Conservation (phyloP, 371 early-diverging fungal species). For the Rhizopus microsporus region DNA sequence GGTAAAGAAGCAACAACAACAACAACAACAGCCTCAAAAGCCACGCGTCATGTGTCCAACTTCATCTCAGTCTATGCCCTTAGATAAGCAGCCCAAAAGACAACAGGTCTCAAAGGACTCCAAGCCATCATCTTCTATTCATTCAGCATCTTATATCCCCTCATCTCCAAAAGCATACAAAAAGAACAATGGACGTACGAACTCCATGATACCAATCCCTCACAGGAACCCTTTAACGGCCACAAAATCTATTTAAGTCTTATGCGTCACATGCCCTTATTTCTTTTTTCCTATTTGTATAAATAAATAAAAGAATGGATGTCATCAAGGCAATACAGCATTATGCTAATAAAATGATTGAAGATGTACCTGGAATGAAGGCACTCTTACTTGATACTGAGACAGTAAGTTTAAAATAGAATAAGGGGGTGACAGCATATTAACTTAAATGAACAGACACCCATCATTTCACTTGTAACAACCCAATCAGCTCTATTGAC, state of each 20-base stretch:
- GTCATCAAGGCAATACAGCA: conserved; percentile 78
- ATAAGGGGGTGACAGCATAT: neutral
- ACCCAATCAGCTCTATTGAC: conserved; percentile 90
- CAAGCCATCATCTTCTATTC: conserved; percentile 10
- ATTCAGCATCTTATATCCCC: conserved; percentile 13
- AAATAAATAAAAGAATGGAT: conserved; percentile 56
- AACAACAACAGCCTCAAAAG: conserved; percentile 7
- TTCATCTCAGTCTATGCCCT: conserved; percentile 27
- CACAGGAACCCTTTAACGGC: conserved; percentile 5
- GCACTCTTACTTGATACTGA: conserved; percentile 91
- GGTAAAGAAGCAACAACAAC: conserved; percentile 5
- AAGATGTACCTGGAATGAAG: conserved; percentile 94
- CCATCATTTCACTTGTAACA: conserved; percentile 86
- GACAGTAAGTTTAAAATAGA: conserved; percentile 63
- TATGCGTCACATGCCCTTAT: neutral
- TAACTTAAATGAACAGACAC: conserved; percentile 60
- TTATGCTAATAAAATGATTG: conserved; percentile 90
- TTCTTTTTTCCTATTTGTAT: conserved; percentile 6
- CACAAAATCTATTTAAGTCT: conserved; percentile 16
- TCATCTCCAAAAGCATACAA: conserved; percentile 21
- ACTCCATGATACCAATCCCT: conserved; percentile 29
- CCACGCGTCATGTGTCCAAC: conserved; percentile 8
- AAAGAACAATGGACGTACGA: conserved; percentile 17
- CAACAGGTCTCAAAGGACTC: conserved; percentile 9
- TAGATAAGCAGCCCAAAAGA: conserved; percentile 15